Conservation (phyloP, 768 basidiomycete genomes). For the Kwoniella europaea region DNA sequence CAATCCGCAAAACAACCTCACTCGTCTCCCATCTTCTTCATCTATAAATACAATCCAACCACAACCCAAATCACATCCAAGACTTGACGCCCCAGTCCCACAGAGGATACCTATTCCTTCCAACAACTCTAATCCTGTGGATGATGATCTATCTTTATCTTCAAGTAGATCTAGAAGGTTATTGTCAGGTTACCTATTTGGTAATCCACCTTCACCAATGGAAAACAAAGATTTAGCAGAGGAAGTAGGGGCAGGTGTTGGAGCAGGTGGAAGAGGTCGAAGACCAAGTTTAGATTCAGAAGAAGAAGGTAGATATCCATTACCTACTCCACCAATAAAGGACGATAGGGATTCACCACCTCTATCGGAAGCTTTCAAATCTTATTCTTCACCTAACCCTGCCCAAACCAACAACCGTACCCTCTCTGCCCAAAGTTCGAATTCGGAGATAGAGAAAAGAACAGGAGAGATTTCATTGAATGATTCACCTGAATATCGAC, state of each 20-base stretch:
- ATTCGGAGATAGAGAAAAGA: neutral
- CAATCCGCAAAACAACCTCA: neutral
- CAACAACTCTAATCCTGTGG: neutral
- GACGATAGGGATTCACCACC: constrained; percentile 36
- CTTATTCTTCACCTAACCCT: constrained; percentile 23
- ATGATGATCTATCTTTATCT: constrained; percentile 40
- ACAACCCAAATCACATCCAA: neutral
- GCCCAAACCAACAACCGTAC: neutral
- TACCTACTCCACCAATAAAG: constrained; percentile 18
- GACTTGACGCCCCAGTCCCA: constrained; percentile 7
- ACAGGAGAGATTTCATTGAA: neutral
- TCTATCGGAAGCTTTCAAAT: constrained; percentile 32
- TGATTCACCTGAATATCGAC: neutral
- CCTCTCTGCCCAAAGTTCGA: neutral
- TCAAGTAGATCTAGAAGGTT: constrained; percentile 42
- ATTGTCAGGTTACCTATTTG: constrained; percentile 55
- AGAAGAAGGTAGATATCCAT: constrained; percentile 19
- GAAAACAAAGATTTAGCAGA: neutral
- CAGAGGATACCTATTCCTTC: constrained; percentile 13
- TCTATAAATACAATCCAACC: neutral
- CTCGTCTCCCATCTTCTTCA: constrained; percentile 6
- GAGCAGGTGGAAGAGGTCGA: neutral
- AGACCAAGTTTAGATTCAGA: constrained; percentile 11
- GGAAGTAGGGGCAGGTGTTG: neutral
- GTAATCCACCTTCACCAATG: constrained; percentile 38